Evolutionary conservation across 495 filamentous ascomycete genomes (phyloP).

Genomic region (Podospora conica): DNA sequence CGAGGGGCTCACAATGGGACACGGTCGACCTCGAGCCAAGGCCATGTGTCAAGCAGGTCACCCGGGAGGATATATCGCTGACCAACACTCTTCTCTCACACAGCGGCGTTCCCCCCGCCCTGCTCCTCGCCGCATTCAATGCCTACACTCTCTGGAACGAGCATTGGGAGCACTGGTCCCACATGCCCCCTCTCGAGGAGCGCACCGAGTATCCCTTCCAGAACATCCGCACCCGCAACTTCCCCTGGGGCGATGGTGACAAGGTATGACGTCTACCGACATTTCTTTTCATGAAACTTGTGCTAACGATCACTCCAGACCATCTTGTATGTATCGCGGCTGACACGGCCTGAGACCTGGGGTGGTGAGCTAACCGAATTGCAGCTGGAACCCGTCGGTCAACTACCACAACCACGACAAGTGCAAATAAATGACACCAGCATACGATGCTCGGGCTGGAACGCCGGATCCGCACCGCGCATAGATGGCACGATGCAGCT

Average conservation of each 20-base stretch:
- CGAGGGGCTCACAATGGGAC: not conserved
- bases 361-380: not conserved
- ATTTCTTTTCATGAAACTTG: not conserved
- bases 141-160: conserved; percentile 85
- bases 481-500: not conserved
- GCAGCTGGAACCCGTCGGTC: conserved; percentile 86
- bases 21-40: not conserved
- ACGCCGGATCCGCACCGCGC: not conserved
- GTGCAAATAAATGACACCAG: conserved; percentile 39
- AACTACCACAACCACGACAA: conserved; percentile 97
- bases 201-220: conserved; percentile 84
- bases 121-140: conserved; percentile 66
- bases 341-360: not conserved
- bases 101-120: conserved; percentile 62
- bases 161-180: conserved; percentile 92
- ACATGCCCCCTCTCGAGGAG: conserved; percentile 83
- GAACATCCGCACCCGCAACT: conserved; percentile 90
- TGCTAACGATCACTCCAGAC: conserved; percentile 20
- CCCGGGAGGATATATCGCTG: conserved; percentile 1
- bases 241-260: conserved; percentile 85
- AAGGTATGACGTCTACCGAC: conserved; percentile 59
- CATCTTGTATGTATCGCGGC: conserved; percentile 34
- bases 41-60: not conserved
- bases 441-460: not conserved
- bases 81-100: conserved; percentile 14